Conservation (phyloP, 345 rosid genomes). For the Lepidium aucheri region DNA sequence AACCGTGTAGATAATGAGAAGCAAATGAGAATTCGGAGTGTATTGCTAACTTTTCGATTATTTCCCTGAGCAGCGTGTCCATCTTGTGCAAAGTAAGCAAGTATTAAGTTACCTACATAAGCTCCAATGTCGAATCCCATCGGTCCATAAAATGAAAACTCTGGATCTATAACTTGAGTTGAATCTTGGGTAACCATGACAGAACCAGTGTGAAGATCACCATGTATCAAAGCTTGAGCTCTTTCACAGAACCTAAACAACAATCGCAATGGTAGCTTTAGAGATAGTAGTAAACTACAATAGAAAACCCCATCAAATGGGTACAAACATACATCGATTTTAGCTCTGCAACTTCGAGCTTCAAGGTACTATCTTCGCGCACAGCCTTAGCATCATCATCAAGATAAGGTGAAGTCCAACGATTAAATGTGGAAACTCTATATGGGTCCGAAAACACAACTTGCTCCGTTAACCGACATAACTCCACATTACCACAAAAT, state of each 20-base stretch:
- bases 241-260: slow-evolving; percentile 83
- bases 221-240: slow-evolving; percentile 85
- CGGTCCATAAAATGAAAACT: slow-evolving; percentile 86
- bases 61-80: slow-evolving; percentile 60
- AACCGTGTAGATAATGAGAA: neutral
- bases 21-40: neutral
- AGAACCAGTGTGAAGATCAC: slow-evolving; percentile 95
- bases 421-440: slow-evolving; percentile 62
- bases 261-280: neutral
- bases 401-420: slow-evolving; percentile 78
- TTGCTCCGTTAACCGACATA: slow-evolving; percentile 88
- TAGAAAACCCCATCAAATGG: neutral
- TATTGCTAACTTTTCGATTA: slow-evolving; percentile 51
- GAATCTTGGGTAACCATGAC: slow-evolving; percentile 85
- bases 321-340: slow-evolving; percentile 59
- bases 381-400: slow-evolving; percentile 77
- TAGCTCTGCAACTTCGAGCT: slow-evolving; percentile 76
- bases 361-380: slow-evolving; percentile 57
- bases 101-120: slow-evolving; percentile 75
- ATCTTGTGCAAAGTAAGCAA: slow-evolving; percentile 90
- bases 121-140: slow-evolving; percentile 96
- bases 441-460: slow-evolving; percentile 96
- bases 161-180: slow-evolving; percentile 91
- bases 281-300: neutral
- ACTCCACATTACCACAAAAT: slow-evolving; percentile 89